A percentile compares a stretch with the other conserved stretches of the same genome.
Conservation (phyloP, 345 rosid species). For the Heritiera fomes region DNA sequence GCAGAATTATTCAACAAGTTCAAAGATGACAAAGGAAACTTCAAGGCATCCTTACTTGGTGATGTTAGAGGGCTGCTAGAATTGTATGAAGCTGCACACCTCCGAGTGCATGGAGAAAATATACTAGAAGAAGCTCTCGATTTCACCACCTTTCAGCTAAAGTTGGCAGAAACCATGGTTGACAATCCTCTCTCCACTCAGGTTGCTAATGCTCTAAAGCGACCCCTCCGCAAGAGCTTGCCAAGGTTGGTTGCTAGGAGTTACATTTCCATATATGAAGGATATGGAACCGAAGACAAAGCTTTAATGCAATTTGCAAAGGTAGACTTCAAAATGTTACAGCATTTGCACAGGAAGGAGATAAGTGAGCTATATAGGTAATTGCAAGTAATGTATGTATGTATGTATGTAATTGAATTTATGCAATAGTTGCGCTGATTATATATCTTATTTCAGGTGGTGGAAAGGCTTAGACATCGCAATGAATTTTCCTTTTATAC, state of each 20-base stretch:
- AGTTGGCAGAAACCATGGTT: background rate
- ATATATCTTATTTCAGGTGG: conserved; percentile 23
- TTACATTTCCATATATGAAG: conserved; percentile 9
- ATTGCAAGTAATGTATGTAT: no score
- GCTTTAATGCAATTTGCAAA: no score
- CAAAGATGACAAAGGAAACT: conserved; percentile 25
- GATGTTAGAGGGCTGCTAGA: conserved; percentile 16
- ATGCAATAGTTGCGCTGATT: background rate
- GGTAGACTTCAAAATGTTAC: no score
- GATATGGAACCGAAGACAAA: no score
- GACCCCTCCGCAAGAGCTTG: conserved; percentile 15
- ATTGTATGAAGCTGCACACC: conserved; percentile 24
- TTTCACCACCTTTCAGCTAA: conserved; percentile 9
- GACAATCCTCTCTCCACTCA: no score
- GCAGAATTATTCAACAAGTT: conserved; percentile 36
- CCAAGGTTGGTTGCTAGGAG: conserved; percentile 23
- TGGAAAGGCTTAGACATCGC: conserved; percentile 30
- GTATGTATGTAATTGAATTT: no score
- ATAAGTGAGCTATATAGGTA: conserved; percentile 15
- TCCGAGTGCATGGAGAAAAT: conserved; percentile 28
- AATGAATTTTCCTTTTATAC: conserved; percentile 15
- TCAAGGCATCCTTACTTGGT: background rate
- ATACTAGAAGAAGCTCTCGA: conserved; percentile 18
- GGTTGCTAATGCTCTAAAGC: background rate
- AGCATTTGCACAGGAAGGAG: no score